phyloP scores from a whole-genome alignment of 148 eudicot genomes.

The Fallopia convolvulus region DNA sequence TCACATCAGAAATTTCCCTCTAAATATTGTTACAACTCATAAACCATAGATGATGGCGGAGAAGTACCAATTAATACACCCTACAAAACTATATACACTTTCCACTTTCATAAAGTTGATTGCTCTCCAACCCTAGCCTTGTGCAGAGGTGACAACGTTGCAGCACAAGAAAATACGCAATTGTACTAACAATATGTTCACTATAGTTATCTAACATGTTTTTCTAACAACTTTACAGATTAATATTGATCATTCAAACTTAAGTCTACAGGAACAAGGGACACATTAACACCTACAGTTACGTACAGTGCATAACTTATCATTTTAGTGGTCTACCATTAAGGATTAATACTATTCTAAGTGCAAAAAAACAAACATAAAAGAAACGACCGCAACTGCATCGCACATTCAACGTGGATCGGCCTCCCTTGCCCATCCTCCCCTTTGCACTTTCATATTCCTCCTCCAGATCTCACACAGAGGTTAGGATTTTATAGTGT shows the following conservation, averaged over 20 bases:
- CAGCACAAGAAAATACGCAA: not conserved
- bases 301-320: not conserved
- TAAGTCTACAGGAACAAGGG: not conserved
- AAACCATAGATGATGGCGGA: not conserved
- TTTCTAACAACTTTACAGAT: not conserved
- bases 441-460: too few species aligned
- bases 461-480: too few species aligned
- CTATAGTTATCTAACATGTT: not conserved
- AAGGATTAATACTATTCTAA: not conserved
- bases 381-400: too few species aligned
- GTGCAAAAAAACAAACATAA: too few species aligned
- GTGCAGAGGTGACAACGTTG: not conserved
- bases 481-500: too few species aligned
- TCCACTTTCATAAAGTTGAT: not conserved
- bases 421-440: too few species aligned
- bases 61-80: not conserved
- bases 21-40: too few species aligned
- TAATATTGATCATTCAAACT: not conserved
- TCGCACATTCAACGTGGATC: too few species aligned
- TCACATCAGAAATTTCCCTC: too few species aligned
- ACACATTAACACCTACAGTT: not conserved
- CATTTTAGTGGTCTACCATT: not conserved
- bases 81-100: not conserved
- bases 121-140: not conserved
- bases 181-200: not conserved